phyloP scores from a whole-genome alignment of 73 alveolate species.

The Paramecium tetraurelia region DNA sequence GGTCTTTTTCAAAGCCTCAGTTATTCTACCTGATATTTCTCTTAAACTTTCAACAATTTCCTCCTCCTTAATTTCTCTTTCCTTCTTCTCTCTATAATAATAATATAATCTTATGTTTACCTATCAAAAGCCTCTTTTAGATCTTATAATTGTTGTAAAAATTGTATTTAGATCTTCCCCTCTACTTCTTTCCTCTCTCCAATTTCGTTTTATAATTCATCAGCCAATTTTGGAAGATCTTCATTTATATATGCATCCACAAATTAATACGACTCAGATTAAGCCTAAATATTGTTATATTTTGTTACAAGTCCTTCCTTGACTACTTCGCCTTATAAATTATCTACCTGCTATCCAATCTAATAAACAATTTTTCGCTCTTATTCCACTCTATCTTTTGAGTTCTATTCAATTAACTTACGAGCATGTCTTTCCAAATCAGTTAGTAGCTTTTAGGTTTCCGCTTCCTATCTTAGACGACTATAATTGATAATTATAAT shows the following conservation, averaged over 20 bases:
- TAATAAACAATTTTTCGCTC: constrained; percentile 54
- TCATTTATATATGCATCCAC: constrained; percentile 62
- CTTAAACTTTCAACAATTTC: constrained; percentile 56
- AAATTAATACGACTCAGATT: constrained; percentile 46
- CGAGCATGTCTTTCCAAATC: constrained; percentile 61
- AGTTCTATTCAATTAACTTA: constrained; percentile 40
- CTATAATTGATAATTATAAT: not conserved
- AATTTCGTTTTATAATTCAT: constrained; percentile 51
- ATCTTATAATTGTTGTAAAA: constrained; percentile 39
- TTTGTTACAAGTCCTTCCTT: constrained; percentile 19
- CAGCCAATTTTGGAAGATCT: constrained; percentile 58
- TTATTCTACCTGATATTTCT: constrained; percentile 52
- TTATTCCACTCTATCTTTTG: constrained; percentile 54
- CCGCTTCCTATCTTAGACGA: constrained; percentile 33
- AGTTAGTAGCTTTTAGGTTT: constrained; percentile 17
- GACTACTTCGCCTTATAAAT: constrained; percentile 14
- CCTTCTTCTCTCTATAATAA: constrained; percentile 43
- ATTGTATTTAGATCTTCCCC: constrained; percentile 42
- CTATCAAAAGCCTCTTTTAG: constrained; percentile 55
- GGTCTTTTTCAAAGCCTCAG: constrained; percentile 39
- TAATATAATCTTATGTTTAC: not conserved
- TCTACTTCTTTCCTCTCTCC: constrained; percentile 58
- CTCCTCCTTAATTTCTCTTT: constrained; percentile 62
- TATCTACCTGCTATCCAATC: constrained; percentile 49
- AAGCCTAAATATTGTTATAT: constrained; percentile 10